Conservation (phyloP, 1,284 basidiomycete genomes). For the Veloboletus limbatus region DNA sequence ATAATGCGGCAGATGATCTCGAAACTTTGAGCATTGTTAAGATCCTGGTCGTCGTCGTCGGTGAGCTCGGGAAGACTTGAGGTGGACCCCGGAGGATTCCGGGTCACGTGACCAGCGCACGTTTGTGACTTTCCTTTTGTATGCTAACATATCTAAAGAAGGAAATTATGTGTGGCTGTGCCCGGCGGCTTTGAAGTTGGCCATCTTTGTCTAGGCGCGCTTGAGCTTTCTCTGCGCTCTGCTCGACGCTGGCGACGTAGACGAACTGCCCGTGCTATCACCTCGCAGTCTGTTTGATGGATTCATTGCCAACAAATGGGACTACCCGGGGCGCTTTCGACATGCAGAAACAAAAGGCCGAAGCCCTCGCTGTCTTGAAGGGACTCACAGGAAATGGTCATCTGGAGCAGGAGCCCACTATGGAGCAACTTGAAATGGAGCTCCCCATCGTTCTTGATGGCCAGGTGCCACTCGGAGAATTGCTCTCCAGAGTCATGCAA, state of each 20-base stretch:
- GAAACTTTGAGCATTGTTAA: conserved; percentile 27
- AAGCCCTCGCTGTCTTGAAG: conserved; percentile 32
- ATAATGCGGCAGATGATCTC: conserved; percentile 26
- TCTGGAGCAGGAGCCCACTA: conserved; percentile 40
- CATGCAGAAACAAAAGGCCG: conserved; percentile 31
- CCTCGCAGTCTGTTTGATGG: conserved; percentile 12
- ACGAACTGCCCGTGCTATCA: background rate
- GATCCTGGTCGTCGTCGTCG: conserved; percentile 11
- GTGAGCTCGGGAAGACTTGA: background rate
- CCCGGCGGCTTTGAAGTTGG: conserved; percentile 11
- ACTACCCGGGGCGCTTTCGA: conserved; percentile 17
- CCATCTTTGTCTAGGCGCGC: conserved; percentile 1
- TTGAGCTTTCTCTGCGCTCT: background rate
- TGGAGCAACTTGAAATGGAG: conserved; percentile 68
- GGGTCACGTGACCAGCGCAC: conserved; percentile 7
- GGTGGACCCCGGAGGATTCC: conserved; percentile 18
- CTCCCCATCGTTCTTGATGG: conserved; percentile 75
- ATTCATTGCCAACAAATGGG: conserved; percentile 15
- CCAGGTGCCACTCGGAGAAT: conserved; percentile 70
- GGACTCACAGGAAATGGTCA: conserved; percentile 31
- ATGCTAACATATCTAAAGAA: conserved; percentile 9
- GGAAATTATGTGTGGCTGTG: conserved; percentile 19
- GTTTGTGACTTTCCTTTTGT: conserved; percentile 12
- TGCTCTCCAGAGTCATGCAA: conserved; percentile 76
- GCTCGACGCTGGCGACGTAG: conserved; percentile 10